Evolutionary conservation across 1,139 yeast species (phyloP).

Genomic region (Blastobotrys serpentis): DNA sequence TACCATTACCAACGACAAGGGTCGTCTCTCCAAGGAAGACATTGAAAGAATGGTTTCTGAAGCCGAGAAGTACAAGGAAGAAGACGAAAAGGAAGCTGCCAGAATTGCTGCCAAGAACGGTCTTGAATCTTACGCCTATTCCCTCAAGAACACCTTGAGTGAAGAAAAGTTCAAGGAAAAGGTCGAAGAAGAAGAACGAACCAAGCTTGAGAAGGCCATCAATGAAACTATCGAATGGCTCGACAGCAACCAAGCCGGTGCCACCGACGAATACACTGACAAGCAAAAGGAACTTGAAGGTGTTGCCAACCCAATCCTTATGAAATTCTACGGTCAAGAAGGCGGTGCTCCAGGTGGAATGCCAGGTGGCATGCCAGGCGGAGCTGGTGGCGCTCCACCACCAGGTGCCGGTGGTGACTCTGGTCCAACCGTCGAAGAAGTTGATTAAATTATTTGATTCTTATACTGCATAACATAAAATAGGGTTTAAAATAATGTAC

Average conservation of each 20-base stretch:
- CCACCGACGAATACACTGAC: conserved; percentile 83
- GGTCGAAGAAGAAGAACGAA: conserved; percentile 76
- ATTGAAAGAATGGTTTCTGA: conserved; percentile 94
- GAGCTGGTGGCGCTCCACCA: conserved; percentile 57
- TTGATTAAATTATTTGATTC: conserved; percentile 53
- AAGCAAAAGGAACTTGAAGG: conserved; percentile 93
- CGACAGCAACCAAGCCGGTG: conserved; percentile 82
- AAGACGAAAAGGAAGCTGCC: conserved; percentile 74
- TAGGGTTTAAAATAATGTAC: too few relatives aligned
- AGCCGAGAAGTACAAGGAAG: conserved; percentile 87
- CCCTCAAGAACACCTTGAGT: conserved; percentile 73
- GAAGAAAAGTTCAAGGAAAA: conserved; percentile 82
- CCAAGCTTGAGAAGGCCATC: conserved; percentile 77
- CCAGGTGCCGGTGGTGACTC: conserved; percentile 42
- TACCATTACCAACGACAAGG: conserved; percentile 95
- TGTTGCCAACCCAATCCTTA: conserved; percentile 90
- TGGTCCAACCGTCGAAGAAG: conserved; percentile 94
- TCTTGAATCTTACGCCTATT: conserved; percentile 85
- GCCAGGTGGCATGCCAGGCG: conserved; percentile 66
- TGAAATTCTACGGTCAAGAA: conserved; percentile 61
- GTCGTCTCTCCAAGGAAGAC: conserved; percentile 88
- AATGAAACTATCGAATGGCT: conserved; percentile 85
- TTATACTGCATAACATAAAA: too few relatives aligned
- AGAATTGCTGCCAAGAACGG: conserved; percentile 79
- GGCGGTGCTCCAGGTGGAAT: conserved; percentile 44